These are phyloP conservation scores for Chlorella sp. DNA, from an alignment of 139 green algal genomes.

Conservation along the genomic window DNA sequence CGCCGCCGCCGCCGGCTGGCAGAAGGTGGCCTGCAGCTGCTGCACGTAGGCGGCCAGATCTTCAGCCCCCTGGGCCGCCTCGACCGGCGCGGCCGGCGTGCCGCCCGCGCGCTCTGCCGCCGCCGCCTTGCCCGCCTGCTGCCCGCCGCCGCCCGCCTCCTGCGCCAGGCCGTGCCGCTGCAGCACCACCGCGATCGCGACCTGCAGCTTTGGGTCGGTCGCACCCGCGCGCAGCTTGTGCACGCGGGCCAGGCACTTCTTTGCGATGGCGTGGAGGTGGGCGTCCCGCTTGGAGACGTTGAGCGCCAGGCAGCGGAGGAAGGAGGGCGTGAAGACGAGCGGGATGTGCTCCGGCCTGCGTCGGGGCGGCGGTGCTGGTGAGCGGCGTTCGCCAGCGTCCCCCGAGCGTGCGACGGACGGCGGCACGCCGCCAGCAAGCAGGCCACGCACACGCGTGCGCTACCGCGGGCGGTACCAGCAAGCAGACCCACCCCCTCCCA, in stretches of 20 bases:
- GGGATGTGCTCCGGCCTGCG: constrained; percentile 47
- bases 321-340: constrained; percentile 48
- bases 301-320: constrained; percentile 60
- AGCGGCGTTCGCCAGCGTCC: no score
- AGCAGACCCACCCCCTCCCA: no score
- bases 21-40: constrained; percentile 50
- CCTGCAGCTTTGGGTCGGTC: not conserved
- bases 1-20: not conserved
- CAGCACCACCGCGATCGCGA: constrained; percentile 50
- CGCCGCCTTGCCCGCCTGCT: not conserved
- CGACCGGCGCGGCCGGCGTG: not conserved
- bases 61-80: constrained; percentile 6
- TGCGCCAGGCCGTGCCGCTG: constrained; percentile 46
- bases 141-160: not conserved
- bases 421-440: no score
- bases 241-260: constrained; percentile 44
- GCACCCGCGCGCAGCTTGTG: not conserved
- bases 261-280: constrained; percentile 66
- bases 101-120: not conserved
- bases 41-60: constrained; percentile 31
- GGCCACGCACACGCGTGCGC: no score
- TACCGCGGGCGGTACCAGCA: no score
- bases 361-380: no score
- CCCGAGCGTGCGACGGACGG: no score
- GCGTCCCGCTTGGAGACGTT: constrained; percentile 45